Evolutionary conservation across 345 rosid species (phyloP), one percentile per base, ranked within the genome.

Genomic region (Dipteronia dyeriana): DNA sequence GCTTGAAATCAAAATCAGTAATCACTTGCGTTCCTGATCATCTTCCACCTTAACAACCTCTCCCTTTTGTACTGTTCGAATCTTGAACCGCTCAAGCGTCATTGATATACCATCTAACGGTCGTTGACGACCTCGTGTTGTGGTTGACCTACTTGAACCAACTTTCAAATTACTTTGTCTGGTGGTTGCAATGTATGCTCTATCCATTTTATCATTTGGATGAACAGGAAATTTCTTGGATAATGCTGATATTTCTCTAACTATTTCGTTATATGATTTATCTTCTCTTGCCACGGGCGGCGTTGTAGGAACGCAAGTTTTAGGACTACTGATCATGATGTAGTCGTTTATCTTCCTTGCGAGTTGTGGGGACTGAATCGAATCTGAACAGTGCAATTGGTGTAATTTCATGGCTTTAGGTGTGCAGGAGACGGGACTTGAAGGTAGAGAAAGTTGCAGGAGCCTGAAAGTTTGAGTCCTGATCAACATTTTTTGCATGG

Each of bases 1-100:
- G 66, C 26, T 25, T 60, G 12, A 62, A 62, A 62, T 23, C 26
- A 11, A 9, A 43, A 9, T 25, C 7, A 23, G 12, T 8, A 66
- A 26, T 45, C 70, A 29, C 17, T 63, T 63, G 38, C 49, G 39
- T 19, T 74, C 14, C 41, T 75, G 45, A 41, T 41, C 77, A 41
- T 41, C 75, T 25, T 72, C 72, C 13, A 59, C 65, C 10, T 22
- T 62, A 29, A 53, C 68, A 7, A 72, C 78, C 17, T 56, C 76
- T 41, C 57, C 82, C 6, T 54, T 9, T 4, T 70, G 38, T 9
- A 85, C 69, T 0, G 84, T 85, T 23, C 81, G 71, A 11, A 85
- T 75, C 78, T 80, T 82, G 77, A 85, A 85, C 49, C 88, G 74
- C 54, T 85, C 82, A 57, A 78, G 79, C 71, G 39, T 80, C 8